Evolutionary conservation across 208 protist species (phyloP).

Genomic region (Trypanosoma boissoni): DNA sequence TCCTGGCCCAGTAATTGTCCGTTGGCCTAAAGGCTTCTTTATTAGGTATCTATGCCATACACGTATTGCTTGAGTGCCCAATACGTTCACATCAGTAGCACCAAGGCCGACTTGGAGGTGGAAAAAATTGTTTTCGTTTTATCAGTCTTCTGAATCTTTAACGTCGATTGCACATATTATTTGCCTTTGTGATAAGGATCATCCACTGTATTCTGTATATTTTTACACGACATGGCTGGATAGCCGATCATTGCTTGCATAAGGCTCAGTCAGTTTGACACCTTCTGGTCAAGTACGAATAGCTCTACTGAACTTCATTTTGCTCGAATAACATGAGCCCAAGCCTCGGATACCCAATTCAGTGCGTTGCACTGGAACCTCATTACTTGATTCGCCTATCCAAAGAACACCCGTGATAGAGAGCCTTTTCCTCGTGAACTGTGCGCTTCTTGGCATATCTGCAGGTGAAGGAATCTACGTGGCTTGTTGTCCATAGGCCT

Average conservation of each 20-base stretch:
- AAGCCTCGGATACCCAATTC: conserved; percentile 3
- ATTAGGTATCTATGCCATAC: neutral
- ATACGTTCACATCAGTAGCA: neutral
- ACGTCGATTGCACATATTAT: conserved; percentile 3
- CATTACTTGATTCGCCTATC: neutral
- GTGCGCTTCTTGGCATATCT: neutral
- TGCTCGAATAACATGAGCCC: neutral
- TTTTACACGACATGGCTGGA: neutral
- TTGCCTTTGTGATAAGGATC: conserved; percentile 2
- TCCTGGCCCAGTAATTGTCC: too few species aligned
- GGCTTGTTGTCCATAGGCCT: too few species aligned
- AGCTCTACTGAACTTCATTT: neutral
- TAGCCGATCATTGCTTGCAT: neutral
- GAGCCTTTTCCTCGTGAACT: neutral
- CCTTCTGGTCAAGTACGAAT: neutral
- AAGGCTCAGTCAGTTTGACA: neutral
- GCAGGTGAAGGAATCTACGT: neutral
- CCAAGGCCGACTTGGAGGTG: neutral
- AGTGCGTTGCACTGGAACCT: neutral
- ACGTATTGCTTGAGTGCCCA: neutral
- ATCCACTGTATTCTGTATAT: neutral
- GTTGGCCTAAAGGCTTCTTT: too few species aligned
- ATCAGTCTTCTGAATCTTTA: neutral
- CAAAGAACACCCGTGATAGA: neutral
- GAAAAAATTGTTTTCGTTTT: neutral